Percentiles rank a stretch among this genome's conserved stretches.
Evolutionary conservation across 345 rosid species (phyloP).

Genomic region (Euphorbia lathyris): DNA sequence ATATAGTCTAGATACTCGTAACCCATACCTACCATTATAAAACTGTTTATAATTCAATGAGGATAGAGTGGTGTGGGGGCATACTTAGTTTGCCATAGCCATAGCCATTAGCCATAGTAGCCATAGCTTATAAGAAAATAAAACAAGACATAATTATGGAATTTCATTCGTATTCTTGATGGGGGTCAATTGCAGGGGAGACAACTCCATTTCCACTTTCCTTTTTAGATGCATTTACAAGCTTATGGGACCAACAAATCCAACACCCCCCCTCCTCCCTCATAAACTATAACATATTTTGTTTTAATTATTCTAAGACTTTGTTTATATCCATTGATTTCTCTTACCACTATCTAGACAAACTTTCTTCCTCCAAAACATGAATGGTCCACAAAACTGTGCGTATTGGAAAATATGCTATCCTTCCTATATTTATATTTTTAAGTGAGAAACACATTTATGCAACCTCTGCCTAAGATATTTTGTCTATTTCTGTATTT

Average conservation of each 20-base stretch:
- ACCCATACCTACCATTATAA: slow-evolving; percentile 30
- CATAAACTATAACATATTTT: slow-evolving; percentile 17
- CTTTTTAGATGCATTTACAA: slow-evolving; percentile 33
- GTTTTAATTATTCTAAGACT: too few species aligned
- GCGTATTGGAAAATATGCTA: slow-evolving; percentile 30
- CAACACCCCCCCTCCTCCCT: slow-evolving; percentile 28
- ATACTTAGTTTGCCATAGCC: background rate
- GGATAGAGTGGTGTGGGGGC: slow-evolving; percentile 32
- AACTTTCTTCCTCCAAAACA: slow-evolving; percentile 23
- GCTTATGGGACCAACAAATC: slow-evolving; percentile 26
- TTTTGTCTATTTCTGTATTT: slow-evolving; percentile 12
- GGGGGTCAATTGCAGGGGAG: slow-evolving; percentile 32
- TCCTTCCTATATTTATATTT: slow-evolving; percentile 12
- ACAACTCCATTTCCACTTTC: slow-evolving; percentile 34
- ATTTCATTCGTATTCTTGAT: slow-evolving; percentile 31
- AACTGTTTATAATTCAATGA: slow-evolving; percentile 13
- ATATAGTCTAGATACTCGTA: slow-evolving; percentile 27
- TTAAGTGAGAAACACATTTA: slow-evolving; percentile 38
- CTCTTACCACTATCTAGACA: slow-evolving; percentile 40
- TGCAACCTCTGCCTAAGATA: slow-evolving; percentile 23
- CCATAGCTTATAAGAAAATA: background rate
- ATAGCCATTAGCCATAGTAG: slow-evolving; percentile 16
- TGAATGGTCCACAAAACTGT: slow-evolving; percentile 43
- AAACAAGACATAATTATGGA: slow-evolving; percentile 37
- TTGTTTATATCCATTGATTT: background rate